Base-by-base conservation (phyloP, 306 rosid genomes). In the Gleditsia sinensis region DNA sequence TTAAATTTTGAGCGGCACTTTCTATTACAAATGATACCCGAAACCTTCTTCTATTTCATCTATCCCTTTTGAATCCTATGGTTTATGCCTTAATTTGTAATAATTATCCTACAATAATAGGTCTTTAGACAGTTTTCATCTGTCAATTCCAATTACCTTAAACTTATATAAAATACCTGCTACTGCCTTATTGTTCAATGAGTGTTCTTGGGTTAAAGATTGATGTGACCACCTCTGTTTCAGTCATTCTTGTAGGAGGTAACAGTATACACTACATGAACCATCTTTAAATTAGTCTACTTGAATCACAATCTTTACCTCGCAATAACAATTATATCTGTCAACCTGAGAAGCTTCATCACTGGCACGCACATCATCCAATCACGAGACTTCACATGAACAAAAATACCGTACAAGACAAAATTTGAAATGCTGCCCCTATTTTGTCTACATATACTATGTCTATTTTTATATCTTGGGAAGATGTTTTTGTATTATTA, bases 61-160 rank as follows among this genome's bases (percentile, higher is more conserved):
- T n/a, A n/a, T n/a, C n/a, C n/a, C n/a, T n/a, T n/a, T n/a, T n/a
- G n/a, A n/a, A n/a, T n/a, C n/a, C n/a, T n/a, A n/a, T n/a, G n/a
- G n/a, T n/a, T n/a, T n/a, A n/a, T n/a, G n/a, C n/a, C n/a, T n/a
- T n/a, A n/a, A n/a, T n/a, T n/a, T n/a, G n/a, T n/a, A n/a, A n/a
- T n/a, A n/a, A n/a, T n/a, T n/a, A n/a, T n/a, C n/a, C n/a, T n/a
- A n/a, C n/a, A n/a, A n/a, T n/a, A n/a, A n/a, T n/a, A n/a, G n/a
- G n/a, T n/a, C n/a, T n/a, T n/a, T n/a, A n/a, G n/a, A n/a, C n/a
- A 40, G 68, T 74, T 69, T 61, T 7, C 48, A 30, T 73, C 49
- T 28, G 13, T 56, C 53, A 51, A 54, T 16, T 61, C 72, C 72
- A 66, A 19, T 61, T 80, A 39, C 45, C 59, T 67, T n/a, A 23